These are phyloP conservation scores for Boletellus emodensis DNA, from an alignment of 768 basidiomycete species.

Conservation along the genomic window DNA sequence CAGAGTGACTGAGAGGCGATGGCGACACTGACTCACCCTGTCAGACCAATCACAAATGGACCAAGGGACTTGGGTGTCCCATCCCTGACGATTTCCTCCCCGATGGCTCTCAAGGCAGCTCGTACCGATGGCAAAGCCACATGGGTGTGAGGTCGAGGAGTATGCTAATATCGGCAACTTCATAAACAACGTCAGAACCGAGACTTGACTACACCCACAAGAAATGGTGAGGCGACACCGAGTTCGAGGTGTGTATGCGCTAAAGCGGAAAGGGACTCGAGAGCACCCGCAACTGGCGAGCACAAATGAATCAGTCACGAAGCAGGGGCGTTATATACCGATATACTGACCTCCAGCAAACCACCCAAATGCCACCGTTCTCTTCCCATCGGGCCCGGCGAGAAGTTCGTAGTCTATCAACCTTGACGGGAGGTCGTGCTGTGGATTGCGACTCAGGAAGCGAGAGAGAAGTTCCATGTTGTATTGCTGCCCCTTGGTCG, in stretches of 20 bases:
- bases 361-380: conserved; percentile 89
- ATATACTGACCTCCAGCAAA: conserved; percentile 73
- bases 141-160: conserved; percentile 76
- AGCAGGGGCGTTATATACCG: neutral
- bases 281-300: conserved; percentile 68
- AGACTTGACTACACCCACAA: conserved; percentile 44
- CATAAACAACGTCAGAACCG: neutral
- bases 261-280: conserved; percentile 76
- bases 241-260: conserved; percentile 75
- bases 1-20: neutral
- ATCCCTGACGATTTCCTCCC: conserved; percentile 47
- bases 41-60: conserved; percentile 78
- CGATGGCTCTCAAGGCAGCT: conserved; percentile 51
- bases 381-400: conserved; percentile 55
- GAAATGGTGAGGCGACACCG: conserved; percentile 79
- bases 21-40: conserved; percentile 52
- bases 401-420: conserved; percentile 87
- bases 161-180: conserved; percentile 38
- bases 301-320: conserved; percentile 1
- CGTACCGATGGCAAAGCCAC: conserved; percentile 53
- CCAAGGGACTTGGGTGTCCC: conserved; percentile 64
- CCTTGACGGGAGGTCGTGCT: conserved; percentile 35
- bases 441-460: conserved; percentile 43
- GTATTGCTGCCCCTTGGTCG: conserved; percentile 81
- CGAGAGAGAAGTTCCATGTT: conserved; percentile 74